Evolutionary conservation across 352 stramenopile species (phyloP), one percentile per base, ranked within the genome.

Genomic region (Globisporangium mamillatum): DNA sequence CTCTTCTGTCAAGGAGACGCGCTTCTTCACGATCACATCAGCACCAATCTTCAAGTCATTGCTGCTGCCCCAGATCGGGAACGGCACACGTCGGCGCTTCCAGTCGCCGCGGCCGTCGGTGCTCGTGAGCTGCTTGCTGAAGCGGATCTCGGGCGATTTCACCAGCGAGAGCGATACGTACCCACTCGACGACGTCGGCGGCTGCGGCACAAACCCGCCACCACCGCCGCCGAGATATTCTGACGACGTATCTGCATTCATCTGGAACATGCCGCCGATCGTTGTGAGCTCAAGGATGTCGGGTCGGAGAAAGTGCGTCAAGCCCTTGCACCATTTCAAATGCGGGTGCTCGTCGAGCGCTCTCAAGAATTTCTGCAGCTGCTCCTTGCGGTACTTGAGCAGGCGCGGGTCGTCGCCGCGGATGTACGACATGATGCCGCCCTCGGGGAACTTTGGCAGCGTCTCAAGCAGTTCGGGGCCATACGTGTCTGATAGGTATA

Each of bases 101-200:
- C 80, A 82, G 71, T 87, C 74, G 10, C 81, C 80, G 24, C 78
- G 79, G n/a, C 66, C 71, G 68, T 88, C 70, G n/a, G 66, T 75
- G 29, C 16, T 36, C 18, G 29, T 24, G 10, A 67, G 57, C 57
- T 79, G 73, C 59, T 88, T 81, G 63, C 79, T 86, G 71, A 93
- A 93, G 63, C 82, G 83, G 65, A 93, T 91, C 71, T 93, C 79
- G 10, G 83, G 85, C 59, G 85, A 93, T 63, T 85, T 81, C 54
- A 93, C 72, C 59, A 84, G 77, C 61, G 85, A 93, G 24, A 93
- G 74, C 41, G 85, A 93, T 34, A 93, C 81, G 69, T 93, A 93
- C 6, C 85, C 80, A n/a, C 77, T 82, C 4, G 67, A 75, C 10
- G 81, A 73, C 54, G 80, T 83, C 50, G 46, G 41, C 27, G 46